Percentiles rank a stretch among this genome's conserved stretches.
These are phyloP conservation scores for Trichomonas tenax DNA, from an alignment of 208 protist genomes.

Conservation along the genomic window DNA sequence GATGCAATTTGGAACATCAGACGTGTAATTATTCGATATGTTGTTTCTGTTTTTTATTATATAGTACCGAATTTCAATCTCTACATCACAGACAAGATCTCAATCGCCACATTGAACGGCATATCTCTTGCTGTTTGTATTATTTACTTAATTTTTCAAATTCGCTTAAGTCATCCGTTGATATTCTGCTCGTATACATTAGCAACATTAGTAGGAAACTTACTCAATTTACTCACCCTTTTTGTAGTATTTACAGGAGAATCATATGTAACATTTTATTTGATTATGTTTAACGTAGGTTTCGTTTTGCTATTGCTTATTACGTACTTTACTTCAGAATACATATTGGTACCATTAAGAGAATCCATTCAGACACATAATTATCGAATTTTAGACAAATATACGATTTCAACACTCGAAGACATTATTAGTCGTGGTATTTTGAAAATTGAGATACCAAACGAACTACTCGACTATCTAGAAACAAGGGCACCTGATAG, in stretches of 20 bases:
- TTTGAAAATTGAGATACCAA: background rate
- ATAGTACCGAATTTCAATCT: background rate
- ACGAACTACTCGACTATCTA: background rate
- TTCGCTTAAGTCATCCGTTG: background rate
- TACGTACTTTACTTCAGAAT: background rate
- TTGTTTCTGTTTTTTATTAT: background rate
- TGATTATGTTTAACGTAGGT: background rate
- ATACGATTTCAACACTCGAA: background rate
- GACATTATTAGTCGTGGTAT: background rate
- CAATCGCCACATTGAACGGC: background rate
- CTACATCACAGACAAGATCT: background rate
- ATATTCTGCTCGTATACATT: background rate
- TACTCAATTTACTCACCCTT: background rate
- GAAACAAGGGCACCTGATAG: too few relatives aligned
- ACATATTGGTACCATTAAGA: background rate
- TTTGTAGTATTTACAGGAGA: background rate
- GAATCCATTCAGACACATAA: background rate
- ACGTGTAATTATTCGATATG: background rate
- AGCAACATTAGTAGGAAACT: background rate
- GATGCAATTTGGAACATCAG: background rate
- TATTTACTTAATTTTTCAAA: background rate
- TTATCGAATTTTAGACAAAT: background rate
- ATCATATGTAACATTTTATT: background rate
- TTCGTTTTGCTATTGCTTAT: background rate
- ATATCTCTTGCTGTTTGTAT: background rate